Percentiles rank a stretch among this genome's conserved stretches.
phyloP scores from a whole-genome alignment of 2,329 filamentous ascomycete species.

The Ceratocystis colombiana region DNA sequence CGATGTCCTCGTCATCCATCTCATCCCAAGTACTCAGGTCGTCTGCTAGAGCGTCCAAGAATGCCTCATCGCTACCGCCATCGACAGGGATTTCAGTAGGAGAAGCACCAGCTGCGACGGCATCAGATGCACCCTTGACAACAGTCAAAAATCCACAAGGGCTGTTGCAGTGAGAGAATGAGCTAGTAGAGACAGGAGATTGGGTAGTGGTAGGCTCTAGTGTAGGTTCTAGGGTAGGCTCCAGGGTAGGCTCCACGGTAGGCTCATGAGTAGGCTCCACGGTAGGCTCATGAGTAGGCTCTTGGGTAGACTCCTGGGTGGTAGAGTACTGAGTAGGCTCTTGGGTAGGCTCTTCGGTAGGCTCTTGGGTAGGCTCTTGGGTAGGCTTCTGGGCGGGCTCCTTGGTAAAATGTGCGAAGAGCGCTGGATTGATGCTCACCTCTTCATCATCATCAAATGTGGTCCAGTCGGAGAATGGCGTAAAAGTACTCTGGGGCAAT shows the following conservation, averaged over 20 bases:
- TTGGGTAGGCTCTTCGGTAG: too few species aligned
- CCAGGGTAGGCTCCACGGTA: not conserved
- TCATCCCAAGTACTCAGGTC: too few species aligned
- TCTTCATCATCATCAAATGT: not conserved
- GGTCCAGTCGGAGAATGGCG: not conserved
- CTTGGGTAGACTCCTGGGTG: too few species aligned
- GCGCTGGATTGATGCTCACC: too few species aligned
- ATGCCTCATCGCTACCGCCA: too few species aligned
- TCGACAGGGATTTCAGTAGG: too few species aligned
- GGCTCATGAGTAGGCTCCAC: not conserved
- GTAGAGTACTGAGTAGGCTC: too few species aligned
- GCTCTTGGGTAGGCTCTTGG: too few species aligned
- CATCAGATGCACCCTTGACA: conserved; percentile 13
- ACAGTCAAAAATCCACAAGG: not conserved
- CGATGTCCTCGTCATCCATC: not conserved
- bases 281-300: not conserved
- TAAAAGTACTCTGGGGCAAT: not conserved
- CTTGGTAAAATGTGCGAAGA: not conserved
- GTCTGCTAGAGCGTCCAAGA: too few species aligned
- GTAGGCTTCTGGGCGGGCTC: not conserved
- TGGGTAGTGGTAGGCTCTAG: not conserved
- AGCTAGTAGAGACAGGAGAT: not conserved
- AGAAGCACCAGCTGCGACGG: not conserved
- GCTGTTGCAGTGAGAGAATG: not conserved
- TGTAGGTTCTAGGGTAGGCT: not conserved